Base-by-base conservation (phyloP, 2,329 filamentous ascomycete species). In the Nemania sp. region DNA sequence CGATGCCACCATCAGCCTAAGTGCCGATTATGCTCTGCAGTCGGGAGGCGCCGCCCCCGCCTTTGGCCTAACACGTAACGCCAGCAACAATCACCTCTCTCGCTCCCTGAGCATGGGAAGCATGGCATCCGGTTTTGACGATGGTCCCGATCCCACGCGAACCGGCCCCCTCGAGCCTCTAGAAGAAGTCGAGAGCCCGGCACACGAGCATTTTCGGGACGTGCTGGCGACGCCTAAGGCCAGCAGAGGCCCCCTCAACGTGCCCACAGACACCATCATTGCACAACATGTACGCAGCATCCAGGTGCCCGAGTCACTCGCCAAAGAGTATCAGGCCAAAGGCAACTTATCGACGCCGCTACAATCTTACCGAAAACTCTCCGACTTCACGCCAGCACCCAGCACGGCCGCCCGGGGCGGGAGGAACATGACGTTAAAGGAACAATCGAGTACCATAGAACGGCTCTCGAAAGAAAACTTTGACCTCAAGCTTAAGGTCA, bases 381-480 rank as follows among this genome's bases (percentile, higher is more conserved):
- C 81, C 1, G 79, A 79, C 37, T 74, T 87, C 57, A 88, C 87
- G 60, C 79, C 81, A 32, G 73, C 79, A 13, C 77, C 76, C 3
- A 77, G 79, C 9, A 81, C 83, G 25, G 81, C 81, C 0, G 78
- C 80, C 32, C 81, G 86, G 45, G 81, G 82, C 46, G 87, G 87
- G 18, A 87, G 85, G 70, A 91, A 86, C 68, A 80, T 99, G 76
- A 98, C 95, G 0, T 80, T 99, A 42, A 98, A 97, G 75, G 95
- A 99, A 76, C 95, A 99, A 76, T 97, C 94, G 73, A 96, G 90
- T 76, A 98, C 94, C 13, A 97, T 99, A 65, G 95, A 99, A 75
- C 88, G 93, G 60, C 83, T 98, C 2, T 96, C 92, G 62, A 99
- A 99, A 77, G 95, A 99, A 75, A 99, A 99, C 67, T 99, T 98